Conservation (phyloP, 108 stramenopile species). For the Nitzschia sp. region DNA sequence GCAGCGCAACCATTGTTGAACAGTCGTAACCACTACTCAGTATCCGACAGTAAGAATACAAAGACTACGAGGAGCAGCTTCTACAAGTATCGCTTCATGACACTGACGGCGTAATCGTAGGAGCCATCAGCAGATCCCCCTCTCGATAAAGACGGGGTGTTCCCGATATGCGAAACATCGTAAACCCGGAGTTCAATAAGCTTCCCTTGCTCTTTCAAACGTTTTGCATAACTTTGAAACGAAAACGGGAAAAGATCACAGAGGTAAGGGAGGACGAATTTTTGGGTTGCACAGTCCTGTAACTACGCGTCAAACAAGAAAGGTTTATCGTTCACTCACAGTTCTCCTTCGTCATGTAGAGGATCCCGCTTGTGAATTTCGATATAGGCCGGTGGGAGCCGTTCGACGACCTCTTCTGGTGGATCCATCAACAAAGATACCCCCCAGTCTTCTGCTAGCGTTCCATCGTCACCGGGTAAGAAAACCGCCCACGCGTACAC, state of each 20-base stretch:
- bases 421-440: not conserved
- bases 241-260: not conserved
- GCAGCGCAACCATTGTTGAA: too few species aligned
- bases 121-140: not conserved
- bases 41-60: too few species aligned
- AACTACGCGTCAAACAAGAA: too few species aligned
- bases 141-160: not conserved
- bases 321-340: too few species aligned
- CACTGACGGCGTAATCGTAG: not conserved
- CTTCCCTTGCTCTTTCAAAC: slow-evolving; percentile 2
- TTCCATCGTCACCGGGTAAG: slow-evolving; percentile 1
- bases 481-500: slow-evolving; percentile 1
- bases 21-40: too few species aligned
- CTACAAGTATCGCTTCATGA: not conserved
- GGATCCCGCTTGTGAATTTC: not conserved
- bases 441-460: not conserved
- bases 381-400: not conserved
- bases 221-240: not conserved
- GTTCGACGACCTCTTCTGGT: not conserved
- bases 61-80: too few species aligned
- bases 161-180: not conserved
- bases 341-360: not conserved
- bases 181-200: slow-evolving; percentile 4
- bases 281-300: too few species aligned
- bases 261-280: too few species aligned